Percentiles rank a stretch among this genome's conserved stretches.
Conservation (phyloP, 2,329 filamentous ascomycete species). For the Epicoccum sorghinum region DNA sequence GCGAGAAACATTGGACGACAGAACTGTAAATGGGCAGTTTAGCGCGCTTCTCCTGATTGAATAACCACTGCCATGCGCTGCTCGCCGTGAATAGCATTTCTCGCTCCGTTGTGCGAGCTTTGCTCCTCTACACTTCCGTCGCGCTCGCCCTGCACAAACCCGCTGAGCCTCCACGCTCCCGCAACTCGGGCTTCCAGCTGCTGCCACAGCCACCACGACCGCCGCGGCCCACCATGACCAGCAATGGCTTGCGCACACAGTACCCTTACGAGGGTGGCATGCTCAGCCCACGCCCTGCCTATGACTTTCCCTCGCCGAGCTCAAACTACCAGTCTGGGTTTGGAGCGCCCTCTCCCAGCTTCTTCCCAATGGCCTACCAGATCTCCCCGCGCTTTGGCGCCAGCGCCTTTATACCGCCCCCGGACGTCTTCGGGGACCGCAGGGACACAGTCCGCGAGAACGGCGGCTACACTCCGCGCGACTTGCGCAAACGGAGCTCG, state of each 20-base stretch:
- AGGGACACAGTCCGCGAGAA: conserved; percentile 35
- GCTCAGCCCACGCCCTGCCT: conserved; percentile 40
- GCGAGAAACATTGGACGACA: conserved; percentile 10
- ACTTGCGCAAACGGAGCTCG: conserved; percentile 37
- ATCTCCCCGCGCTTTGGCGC: conserved; percentile 45
- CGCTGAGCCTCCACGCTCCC: conserved; percentile 30
- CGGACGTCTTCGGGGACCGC: conserved; percentile 45
- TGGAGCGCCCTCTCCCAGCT: conserved; percentile 39
- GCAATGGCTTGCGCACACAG: conserved; percentile 44
- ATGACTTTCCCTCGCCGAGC: conserved; percentile 47
- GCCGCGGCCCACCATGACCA: conserved; percentile 33
- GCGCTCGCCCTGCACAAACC: conserved; percentile 28
- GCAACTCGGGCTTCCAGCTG: conserved; percentile 1
- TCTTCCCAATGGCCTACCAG: conserved; percentile 47
- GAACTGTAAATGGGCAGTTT: conserved; percentile 10
- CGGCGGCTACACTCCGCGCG: conserved; percentile 37
- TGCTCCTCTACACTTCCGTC: conserved; percentile 30
- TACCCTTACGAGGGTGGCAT: conserved; percentile 40
- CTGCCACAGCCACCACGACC: conserved; percentile 3
- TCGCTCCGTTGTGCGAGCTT: conserved; percentile 32
- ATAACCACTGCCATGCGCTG: conserved; percentile 30
- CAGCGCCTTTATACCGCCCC: conserved; percentile 47
- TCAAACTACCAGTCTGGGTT: conserved; percentile 47
- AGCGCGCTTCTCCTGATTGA: conserved; percentile 19
- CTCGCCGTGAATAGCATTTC: conserved; percentile 36